Evolutionary conservation across 441 rosid species (phyloP).

Genomic region (Theobroma grandiflorum): DNA sequence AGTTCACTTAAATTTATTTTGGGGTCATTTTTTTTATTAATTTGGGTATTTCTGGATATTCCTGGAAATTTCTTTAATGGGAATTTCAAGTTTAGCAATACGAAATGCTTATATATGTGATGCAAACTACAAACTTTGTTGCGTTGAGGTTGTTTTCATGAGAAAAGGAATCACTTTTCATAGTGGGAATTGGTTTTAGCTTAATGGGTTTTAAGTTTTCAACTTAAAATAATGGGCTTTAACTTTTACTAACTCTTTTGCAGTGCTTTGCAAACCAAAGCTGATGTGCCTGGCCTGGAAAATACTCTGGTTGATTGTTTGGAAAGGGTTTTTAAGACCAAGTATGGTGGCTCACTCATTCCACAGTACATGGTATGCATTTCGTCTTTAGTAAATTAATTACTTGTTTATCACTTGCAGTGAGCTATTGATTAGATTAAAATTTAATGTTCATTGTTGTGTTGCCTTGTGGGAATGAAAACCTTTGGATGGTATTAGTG

Average conservation of each 20-base stretch:
- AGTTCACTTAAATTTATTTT: neutral
- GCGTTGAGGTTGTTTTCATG: neutral
- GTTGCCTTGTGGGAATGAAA: neutral
- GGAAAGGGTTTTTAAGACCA: slow-evolving; percentile 77
- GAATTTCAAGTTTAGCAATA: neutral
- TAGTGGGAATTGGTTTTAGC: slow-evolving; percentile 13
- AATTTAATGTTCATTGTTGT: neutral
- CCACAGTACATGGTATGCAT: slow-evolving; percentile 74
- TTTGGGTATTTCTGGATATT: neutral
- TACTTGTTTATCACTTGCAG: neutral
- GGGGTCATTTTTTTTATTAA: neutral
- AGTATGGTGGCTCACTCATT: slow-evolving; percentile 78
- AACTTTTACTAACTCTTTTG: slow-evolving; percentile 5
- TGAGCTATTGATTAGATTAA: neutral
- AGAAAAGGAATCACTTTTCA: neutral
- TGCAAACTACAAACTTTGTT: neutral
- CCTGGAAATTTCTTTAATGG: neutral
- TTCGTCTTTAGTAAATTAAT: slow-evolving; percentile 3
- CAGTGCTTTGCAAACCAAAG: slow-evolving; percentile 73
- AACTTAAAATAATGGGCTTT: neutral
- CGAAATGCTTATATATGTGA: neutral
- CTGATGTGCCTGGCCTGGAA: slow-evolving; percentile 65
- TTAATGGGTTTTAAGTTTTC: neutral
- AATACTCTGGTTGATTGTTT: slow-evolving; percentile 65
- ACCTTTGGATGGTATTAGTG: neutral